A percentile compares a stretch with the other conserved stretches of the same genome.
Conservation (phyloP, 306 rosid genomes). For the Fragaria iinumae region DNA sequence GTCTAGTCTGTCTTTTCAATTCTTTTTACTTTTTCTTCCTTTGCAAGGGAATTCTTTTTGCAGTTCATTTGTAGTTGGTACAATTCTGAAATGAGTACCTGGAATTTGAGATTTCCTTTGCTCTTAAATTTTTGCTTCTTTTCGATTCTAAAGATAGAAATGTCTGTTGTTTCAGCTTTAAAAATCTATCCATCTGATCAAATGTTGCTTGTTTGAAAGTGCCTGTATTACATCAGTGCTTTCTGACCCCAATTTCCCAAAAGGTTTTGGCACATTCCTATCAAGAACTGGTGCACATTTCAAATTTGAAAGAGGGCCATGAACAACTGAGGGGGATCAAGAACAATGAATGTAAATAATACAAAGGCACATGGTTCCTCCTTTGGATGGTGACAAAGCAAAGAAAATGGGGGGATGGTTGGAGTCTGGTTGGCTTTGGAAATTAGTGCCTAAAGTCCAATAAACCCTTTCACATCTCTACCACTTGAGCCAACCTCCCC, state of each 20-base stretch:
- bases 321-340: conserved; percentile 8
- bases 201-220: conserved; percentile 5
- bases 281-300: conserved; percentile 15
- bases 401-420: conserved; percentile 3
- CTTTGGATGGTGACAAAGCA: conserved; percentile 2
- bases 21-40: conserved; percentile 53
- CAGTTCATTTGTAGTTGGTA: conserved; percentile 85
- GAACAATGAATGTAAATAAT: conserved; percentile 2
- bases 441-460: conserved; percentile 23
- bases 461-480: conserved; percentile 11
- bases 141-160: not conserved
- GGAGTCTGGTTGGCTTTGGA: conserved; percentile 18
- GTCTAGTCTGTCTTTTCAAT: conserved; percentile 41
- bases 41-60: conserved; percentile 88
- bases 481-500: conserved; percentile 3
- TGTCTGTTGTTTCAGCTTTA: not conserved
- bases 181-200: not conserved
- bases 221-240: not conserved
- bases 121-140: not conserved
- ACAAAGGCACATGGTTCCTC: conserved; percentile 15
- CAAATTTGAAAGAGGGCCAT: conserved; percentile 13
- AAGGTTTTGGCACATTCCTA: not conserved
- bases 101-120: conserved; percentile 44
- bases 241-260: conserved; percentile 8
- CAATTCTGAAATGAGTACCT: conserved; percentile 63